Conservation (phyloP, 192 early-diverging fungal species). For the Pilaira anomala region DNA sequence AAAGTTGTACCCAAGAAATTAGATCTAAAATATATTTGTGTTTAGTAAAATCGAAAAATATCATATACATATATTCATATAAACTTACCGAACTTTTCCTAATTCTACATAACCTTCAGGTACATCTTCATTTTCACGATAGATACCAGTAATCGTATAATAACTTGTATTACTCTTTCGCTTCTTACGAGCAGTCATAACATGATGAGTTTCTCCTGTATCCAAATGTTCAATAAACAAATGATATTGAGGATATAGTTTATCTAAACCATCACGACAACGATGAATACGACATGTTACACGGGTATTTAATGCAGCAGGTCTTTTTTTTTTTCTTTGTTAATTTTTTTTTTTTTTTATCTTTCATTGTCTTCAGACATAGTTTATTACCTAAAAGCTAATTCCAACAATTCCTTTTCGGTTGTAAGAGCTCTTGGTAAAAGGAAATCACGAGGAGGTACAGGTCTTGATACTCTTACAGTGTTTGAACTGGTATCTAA, state of each 20-base stretch:
- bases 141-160: conserved; percentile 53
- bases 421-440: conserved; percentile 3
- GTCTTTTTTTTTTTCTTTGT: conserved; percentile 46
- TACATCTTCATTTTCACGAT: not conserved
- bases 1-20: conserved; percentile 88
- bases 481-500: not conserved
- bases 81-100: conserved; percentile 34
- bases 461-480: conserved; percentile 11
- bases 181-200: conserved; percentile 67
- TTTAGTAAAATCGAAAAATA: conserved; percentile 24
- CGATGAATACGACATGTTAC: conserved; percentile 68
- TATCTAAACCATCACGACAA: conserved; percentile 57
- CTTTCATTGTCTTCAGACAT: too few relatives aligned
- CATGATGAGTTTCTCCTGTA: conserved; percentile 30
- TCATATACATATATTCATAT: conserved; percentile 42
- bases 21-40: conserved; percentile 47
- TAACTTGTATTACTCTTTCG: conserved; percentile 61
- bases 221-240: conserved; percentile 67
- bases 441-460: conserved; percentile 8
- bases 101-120: conserved; percentile 7
- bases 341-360: too few relatives aligned
- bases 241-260: conserved; percentile 67
- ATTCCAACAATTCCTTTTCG: conserved; percentile 5
- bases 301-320: conserved; percentile 61
- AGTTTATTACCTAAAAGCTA: conserved; percentile 17